Conservation (phyloP, 1,139 yeast genomes). For the Hyphopichia buzzinii region DNA sequence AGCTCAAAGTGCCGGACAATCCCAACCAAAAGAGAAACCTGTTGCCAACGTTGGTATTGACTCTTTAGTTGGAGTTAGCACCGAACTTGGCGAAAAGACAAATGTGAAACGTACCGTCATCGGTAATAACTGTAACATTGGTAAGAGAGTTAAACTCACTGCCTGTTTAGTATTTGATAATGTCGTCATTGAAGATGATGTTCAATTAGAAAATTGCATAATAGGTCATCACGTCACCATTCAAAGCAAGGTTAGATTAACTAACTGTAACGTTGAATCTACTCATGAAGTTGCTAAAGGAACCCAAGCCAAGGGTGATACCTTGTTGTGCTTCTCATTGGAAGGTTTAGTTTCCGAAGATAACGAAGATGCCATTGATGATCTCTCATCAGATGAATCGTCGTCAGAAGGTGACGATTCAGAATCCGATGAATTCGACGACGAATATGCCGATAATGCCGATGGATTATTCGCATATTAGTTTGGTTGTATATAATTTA, state of each 20-base stretch:
- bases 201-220: constrained; percentile 84
- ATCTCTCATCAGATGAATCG: constrained; percentile 14
- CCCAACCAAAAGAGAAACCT: constrained; percentile 51
- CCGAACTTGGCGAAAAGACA: constrained; percentile 70
- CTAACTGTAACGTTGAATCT: constrained; percentile 84
- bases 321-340: constrained; percentile 62
- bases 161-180: constrained; percentile 80
- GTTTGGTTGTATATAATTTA: neutral
- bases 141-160: constrained; percentile 81
- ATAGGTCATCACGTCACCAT: constrained; percentile 69
- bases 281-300: constrained; percentile 61
- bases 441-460: constrained; percentile 48
- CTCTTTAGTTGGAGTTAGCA: constrained; percentile 64
- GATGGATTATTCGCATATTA: constrained; percentile 45
- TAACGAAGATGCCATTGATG: constrained; percentile 17
- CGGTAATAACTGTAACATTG: constrained; percentile 74
- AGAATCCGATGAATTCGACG: constrained; percentile 28
- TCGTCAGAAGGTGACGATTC: constrained; percentile 19
- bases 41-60: constrained; percentile 86
- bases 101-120: constrained; percentile 80
- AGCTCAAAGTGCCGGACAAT: constrained; percentile 32
- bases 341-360: constrained; percentile 46
- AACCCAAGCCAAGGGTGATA: constrained; percentile 78
- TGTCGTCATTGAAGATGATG: constrained; percentile 77
- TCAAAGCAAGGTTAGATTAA: constrained; percentile 57